Evolutionary conservation across 345 rosid species (phyloP), one percentile per base, ranked within the genome.

Genomic region (Hevea brasiliensis): DNA sequence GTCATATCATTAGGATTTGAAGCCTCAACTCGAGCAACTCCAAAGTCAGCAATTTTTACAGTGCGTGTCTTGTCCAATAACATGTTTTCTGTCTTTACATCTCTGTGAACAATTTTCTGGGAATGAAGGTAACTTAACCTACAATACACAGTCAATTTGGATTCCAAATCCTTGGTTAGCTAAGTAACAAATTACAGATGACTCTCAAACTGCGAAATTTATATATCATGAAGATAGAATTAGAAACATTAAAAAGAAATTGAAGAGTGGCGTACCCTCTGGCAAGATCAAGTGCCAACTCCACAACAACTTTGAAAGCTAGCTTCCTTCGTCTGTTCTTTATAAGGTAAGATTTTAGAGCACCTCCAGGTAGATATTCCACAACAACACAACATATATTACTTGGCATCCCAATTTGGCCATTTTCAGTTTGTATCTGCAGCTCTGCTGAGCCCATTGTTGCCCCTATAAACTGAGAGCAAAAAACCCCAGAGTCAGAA

Each of bases 1-100:
- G 99, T 95, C 99, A 95, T 95, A 77, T 95, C 99, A 79, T 88
- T 93, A 63, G 99, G 97, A 84, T 95, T 95, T 61, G 99, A 95
- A 60, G 98, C 99, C 81, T 95, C 99, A 42, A 95, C 96, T 60
- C 99, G 93, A 44, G 98, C 99, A 73, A 95, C 99, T 71, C 99
- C 99, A 17, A 95, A 95, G 81, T 95, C 99, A 7, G 98, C 99
- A 44, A 93, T 93, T 80, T 95, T 95, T 14, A 95, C 86, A 0
- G 90, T 89, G 14, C 99, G 87, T 1, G 86, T 76, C 83, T 88
- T 95, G 85, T 95, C 96, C 83, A 95, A 80, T 65, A 95, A 81
- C 99, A 95, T 95, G 83, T 95, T 95, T 85, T 95, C 99, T 8
- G 99, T 95, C 87, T 95, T 95, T 72, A 95, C 99, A 74, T 95